phyloP scores from a whole-genome alignment of 1,284 basidiomycete genomes.

The Trametes pubescens region DNA sequence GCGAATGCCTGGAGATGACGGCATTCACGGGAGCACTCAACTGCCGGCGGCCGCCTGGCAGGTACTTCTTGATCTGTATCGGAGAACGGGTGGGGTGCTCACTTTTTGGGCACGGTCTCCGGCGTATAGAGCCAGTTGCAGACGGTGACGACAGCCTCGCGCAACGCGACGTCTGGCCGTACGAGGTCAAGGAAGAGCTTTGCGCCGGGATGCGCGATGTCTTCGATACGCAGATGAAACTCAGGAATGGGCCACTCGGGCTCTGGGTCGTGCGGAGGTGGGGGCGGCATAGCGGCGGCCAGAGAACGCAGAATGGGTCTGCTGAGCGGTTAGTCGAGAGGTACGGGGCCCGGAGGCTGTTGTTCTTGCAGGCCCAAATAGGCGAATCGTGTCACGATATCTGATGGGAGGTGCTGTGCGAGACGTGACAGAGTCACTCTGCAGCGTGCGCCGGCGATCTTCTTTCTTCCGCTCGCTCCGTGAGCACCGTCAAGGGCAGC shows the following conservation, averaged over 20 bases:
- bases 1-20: conserved; percentile 8
- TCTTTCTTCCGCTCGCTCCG: conserved; percentile 21
- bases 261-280: conserved; percentile 42
- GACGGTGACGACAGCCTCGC: conserved; percentile 59
- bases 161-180: conserved; percentile 54
- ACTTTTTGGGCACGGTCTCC: conserved; percentile 66
- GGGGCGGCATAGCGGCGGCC: conserved; percentile 36
- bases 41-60: conserved; percentile 3
- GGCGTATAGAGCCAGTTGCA: conserved; percentile 67
- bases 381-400: neutral
- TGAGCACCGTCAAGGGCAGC: conserved; percentile 6
- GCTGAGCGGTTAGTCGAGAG: conserved; percentile 1
- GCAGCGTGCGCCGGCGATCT: conserved; percentile 3
- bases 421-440: conserved; percentile 14
- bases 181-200: conserved; percentile 63
- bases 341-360: conserved; percentile 2
- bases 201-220: conserved; percentile 65
- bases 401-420: conserved; percentile 2
- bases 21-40: conserved; percentile 11
- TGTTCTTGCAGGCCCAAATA: conserved; percentile 14
- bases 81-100: conserved; percentile 35
- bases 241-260: conserved; percentile 61
- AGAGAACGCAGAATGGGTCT: neutral
- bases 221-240: conserved; percentile 63
- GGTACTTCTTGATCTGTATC: neutral